phyloP scores from a whole-genome alignment of 805 yeast species.

The Spathaspora passalidarum region DNA sequence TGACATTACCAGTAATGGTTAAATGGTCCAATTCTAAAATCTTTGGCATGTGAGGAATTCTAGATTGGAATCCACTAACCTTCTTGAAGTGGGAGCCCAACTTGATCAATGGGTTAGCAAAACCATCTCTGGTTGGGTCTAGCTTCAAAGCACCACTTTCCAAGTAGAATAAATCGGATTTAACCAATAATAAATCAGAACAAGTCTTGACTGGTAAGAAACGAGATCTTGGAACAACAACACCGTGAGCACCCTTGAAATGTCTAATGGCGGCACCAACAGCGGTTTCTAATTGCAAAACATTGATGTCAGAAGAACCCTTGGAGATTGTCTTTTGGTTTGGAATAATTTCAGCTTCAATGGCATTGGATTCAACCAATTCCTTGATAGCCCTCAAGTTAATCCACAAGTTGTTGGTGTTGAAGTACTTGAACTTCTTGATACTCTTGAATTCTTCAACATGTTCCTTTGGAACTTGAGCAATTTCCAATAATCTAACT shows the following conservation, averaged over 20 bases:
- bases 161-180: constrained; percentile 87
- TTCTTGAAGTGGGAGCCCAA: constrained; percentile 96
- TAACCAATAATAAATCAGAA: constrained; percentile 89
- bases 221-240: constrained; percentile 96
- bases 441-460: constrained; percentile 97
- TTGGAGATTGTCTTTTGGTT: constrained; percentile 79
- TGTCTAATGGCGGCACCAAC: constrained; percentile 99
- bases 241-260: constrained; percentile 93
- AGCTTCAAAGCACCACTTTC: constrained; percentile 88
- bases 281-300: constrained; percentile 95
- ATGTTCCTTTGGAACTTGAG: constrained; percentile 98
- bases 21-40: constrained; percentile 95
- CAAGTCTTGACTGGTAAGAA: constrained; percentile 98
- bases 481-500: constrained; percentile 91
- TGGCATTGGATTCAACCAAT: constrained; percentile 76
- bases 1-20: constrained; percentile 95
- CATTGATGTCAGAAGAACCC: constrained; percentile 77
- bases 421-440: constrained; percentile 96
- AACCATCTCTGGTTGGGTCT: constrained; percentile 84
- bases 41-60: constrained; percentile 94
- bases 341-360: constrained; percentile 93
- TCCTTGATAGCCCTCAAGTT: constrained; percentile 92
- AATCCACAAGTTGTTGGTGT: constrained; percentile 98
- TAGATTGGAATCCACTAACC: constrained; percentile 83
- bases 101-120: constrained; percentile 90